A percentile compares a stretch with the other conserved stretches of the same genome.
These are phyloP conservation scores for Trypanosoma brucei DNA, from an alignment of 208 protist species.

Conservation along the genomic window DNA sequence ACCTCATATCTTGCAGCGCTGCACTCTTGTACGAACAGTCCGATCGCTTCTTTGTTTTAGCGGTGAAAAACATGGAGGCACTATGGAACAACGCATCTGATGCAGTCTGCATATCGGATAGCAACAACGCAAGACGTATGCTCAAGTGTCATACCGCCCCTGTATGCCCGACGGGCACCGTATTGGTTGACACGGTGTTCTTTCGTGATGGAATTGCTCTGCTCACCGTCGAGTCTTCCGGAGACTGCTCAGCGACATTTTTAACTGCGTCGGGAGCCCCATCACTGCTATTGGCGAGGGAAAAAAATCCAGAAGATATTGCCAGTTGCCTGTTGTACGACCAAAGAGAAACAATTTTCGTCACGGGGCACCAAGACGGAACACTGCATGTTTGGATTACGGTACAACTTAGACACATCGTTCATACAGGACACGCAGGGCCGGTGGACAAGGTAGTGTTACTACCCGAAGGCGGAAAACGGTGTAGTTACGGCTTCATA, in stretches of 20 bases:
- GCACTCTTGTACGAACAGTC: constrained; percentile 14
- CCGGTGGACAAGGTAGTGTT: constrained; percentile 18
- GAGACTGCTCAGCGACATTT: constrained; percentile 17
- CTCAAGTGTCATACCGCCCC: background rate
- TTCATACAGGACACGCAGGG: constrained; percentile 20
- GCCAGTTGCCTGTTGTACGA: constrained; percentile 23
- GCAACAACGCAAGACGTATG: constrained; percentile 2
- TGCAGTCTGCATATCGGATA: constrained; percentile 19
- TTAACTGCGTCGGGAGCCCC: background rate
- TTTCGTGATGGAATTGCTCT: constrained; percentile 18
- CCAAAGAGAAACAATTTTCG: constrained; percentile 17
- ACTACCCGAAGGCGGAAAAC: constrained; percentile 16
- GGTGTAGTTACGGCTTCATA: constrained; percentile 45
- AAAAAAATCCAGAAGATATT: constrained; percentile 16
- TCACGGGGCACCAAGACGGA: constrained; percentile 20
- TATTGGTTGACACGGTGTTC: constrained; percentile 16
- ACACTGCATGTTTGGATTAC: constrained; percentile 19
- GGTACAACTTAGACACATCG: constrained; percentile 10
- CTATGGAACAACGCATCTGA: constrained; percentile 12
- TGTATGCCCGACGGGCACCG: background rate
- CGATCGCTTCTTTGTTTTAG: constrained; percentile 14
- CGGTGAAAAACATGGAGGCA: constrained; percentile 12
- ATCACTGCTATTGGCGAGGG: constrained; percentile 17
- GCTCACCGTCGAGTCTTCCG: constrained; percentile 18
- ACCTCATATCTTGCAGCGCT: constrained; percentile 10